Evolutionary conservation across 2,329 filamentous ascomycete genomes (phyloP), one percentile per base, ranked within the genome.

Genomic region (Cladorrhinum sp.): DNA sequence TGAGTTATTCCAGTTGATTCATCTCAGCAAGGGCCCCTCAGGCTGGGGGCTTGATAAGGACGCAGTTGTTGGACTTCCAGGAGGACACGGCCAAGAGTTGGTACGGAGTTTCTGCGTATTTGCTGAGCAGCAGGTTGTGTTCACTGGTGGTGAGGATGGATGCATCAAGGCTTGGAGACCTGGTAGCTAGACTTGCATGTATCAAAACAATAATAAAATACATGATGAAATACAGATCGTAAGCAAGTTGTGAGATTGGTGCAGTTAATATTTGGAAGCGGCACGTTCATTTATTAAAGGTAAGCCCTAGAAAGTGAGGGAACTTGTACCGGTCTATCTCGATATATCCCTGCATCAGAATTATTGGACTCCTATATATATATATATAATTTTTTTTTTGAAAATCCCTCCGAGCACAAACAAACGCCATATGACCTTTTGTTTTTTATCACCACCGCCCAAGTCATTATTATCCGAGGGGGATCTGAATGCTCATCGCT

Each of bases 51-150:
- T 89, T 61, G 81, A 83, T 62, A 74, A 74, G n/a, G 78, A 79
- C 16, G 80, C 79, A 12, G 81, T 79, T 59, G 85, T 89, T 24
- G 79, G 79, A n/a, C 71, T 90, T 54, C 79, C 80, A 0, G 85
- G 85, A 0, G 86, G 82, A 3, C 87, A 90, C 69, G 83, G 84
- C 0, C 80, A 80, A 2, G 86, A 89, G 66, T 80, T 89, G 65
- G 82, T 89, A 48, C 78, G 85, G 45, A 80, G 82, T 13, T 88
- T 87, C 67, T 86, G 83, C 71, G 85, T 88, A 70, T 80, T 85
- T 60, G 85, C 88, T 62, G 78, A 85, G 66, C 79, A 81, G 64
- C 79, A 84, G 67, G 75, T 81, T 29, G 82, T 86, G 5, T 84
- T 84, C 62, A 85, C 82, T 50, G 81, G 78, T 5, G 84, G 84